Percentiles rank a stretch among this genome's conserved stretches.
Conservation (phyloP, 371 early-diverging fungal genomes). For the Mucor irregularis region DNA sequence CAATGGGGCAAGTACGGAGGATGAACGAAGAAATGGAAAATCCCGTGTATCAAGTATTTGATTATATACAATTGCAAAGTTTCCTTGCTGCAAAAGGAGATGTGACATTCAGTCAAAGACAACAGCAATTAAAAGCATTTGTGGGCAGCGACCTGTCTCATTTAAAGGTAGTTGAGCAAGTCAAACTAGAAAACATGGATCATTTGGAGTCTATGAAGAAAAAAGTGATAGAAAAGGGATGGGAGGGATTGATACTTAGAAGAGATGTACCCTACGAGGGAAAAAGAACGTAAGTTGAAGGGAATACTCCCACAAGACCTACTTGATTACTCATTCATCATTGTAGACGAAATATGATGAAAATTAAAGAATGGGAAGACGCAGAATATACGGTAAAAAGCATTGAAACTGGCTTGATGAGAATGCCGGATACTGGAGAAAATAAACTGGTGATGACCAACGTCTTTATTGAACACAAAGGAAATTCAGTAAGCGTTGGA, state of each 20-base stretch:
- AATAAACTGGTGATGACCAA: constrained; percentile 43
- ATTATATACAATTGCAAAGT: constrained; percentile 38
- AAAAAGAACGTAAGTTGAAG: constrained; percentile 45
- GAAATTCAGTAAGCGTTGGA: constrained; percentile 54
- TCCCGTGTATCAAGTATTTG: constrained; percentile 58
- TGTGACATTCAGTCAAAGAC: constrained; percentile 34
- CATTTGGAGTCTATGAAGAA: not conserved
- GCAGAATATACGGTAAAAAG: constrained; percentile 56
- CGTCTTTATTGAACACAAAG: constrained; percentile 53
- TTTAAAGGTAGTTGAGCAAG: constrained; percentile 40
- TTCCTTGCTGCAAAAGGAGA: constrained; percentile 33
- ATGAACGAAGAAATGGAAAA: constrained; percentile 30
- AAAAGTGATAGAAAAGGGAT: constrained; percentile 27
- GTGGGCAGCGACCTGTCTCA: constrained; percentile 8
- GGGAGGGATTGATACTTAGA: constrained; percentile 66
- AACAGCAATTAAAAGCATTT: constrained; percentile 23
- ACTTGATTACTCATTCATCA: not conserved
- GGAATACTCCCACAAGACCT: not conserved
- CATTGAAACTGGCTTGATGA: constrained; percentile 51
- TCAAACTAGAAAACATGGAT: constrained; percentile 18
- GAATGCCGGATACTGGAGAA: constrained; percentile 49
- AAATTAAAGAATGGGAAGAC: constrained; percentile 62
- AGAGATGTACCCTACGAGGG: constrained; percentile 55
- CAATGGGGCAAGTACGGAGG: constrained; percentile 34
- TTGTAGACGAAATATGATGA: constrained; percentile 50